phyloP scores from a whole-genome alignment of 176 grass and related monocot genomes.

The Carex myosuroides region DNA sequence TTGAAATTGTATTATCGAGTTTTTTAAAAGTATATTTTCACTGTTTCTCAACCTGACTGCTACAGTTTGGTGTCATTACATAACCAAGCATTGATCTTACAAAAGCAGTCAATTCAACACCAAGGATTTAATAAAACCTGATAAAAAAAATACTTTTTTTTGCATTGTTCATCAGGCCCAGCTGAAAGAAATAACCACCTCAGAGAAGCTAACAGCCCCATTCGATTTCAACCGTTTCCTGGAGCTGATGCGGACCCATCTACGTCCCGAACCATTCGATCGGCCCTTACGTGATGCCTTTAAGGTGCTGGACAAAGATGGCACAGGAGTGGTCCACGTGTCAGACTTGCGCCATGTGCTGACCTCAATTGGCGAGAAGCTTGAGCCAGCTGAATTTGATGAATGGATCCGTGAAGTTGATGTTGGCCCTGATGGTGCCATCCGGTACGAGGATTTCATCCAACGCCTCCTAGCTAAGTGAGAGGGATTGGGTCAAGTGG shows the following conservation, averaged over 20 bases:
- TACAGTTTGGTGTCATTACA: background rate
- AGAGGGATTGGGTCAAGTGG: background rate
- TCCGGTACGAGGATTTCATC: conserved; percentile 29
- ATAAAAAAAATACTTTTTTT: background rate
- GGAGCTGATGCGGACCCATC: conserved; percentile 29
- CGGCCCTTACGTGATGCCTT: conserved; percentile 31
- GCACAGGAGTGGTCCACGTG: conserved; percentile 31
- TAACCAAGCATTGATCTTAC: background rate
- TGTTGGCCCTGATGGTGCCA: conserved; percentile 22
- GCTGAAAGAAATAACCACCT: conserved; percentile 37
- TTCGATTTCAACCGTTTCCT: conserved; percentile 42
- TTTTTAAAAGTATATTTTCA: background rate
- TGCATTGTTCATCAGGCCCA: conserved; percentile 25
- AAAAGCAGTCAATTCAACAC: background rate
- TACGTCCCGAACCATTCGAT: conserved; percentile 31
- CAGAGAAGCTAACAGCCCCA: conserved; percentile 27
- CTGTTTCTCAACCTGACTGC: background rate
- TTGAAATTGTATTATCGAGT: background rate
- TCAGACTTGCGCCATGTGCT: conserved; percentile 36
- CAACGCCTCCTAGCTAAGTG: conserved; percentile 28
- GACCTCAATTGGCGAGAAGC: conserved; percentile 30
- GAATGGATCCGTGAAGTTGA: conserved; percentile 33
- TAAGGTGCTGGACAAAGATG: conserved; percentile 37
- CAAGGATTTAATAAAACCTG: too few relatives aligned
- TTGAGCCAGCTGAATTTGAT: conserved; percentile 29